phyloP scores from a whole-genome alignment of 1,284 basidiomycete species.

The Sphagnurus paluster region DNA sequence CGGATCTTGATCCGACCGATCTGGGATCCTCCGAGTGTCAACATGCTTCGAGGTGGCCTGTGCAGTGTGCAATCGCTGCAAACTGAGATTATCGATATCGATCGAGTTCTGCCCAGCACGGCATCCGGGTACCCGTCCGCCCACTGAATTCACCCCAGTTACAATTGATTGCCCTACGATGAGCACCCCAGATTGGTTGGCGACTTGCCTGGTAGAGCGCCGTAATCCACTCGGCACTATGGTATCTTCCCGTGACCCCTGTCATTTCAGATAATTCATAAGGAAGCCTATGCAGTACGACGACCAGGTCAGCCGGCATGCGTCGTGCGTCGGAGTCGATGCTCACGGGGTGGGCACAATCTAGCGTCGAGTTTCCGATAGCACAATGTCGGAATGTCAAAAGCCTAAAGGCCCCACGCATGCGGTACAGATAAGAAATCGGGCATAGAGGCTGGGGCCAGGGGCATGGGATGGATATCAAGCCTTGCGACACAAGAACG shows the following conservation, averaged over 20 bases:
- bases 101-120: conserved; percentile 20
- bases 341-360: background rate
- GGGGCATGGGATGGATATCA: no score
- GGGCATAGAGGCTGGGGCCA: no score
- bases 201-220: background rate
- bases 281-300: no score
- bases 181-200: conserved; percentile 3
- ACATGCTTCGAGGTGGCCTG: conserved; percentile 28
- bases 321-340: background rate
- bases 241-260: conserved; percentile 6
- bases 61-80: conserved; percentile 14
- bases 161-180: conserved; percentile 4
- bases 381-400: no score
- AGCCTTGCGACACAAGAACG: no score
- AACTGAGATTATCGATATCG: conserved; percentile 33
- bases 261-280: background rate
- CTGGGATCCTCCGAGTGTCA: conserved; percentile 27
- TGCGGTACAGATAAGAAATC: no score
- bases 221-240: background rate
- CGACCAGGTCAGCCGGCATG: background rate
- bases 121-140: conserved; percentile 3
- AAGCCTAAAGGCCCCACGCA: no score
- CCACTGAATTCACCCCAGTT: conserved; percentile 11
- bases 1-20: conserved; percentile 72
- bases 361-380: no score